Evolutionary conservation across 2,329 filamentous ascomycete species (phyloP), one percentile per base, ranked within the genome.

Genomic region (Exutisphaerella laricina): DNA sequence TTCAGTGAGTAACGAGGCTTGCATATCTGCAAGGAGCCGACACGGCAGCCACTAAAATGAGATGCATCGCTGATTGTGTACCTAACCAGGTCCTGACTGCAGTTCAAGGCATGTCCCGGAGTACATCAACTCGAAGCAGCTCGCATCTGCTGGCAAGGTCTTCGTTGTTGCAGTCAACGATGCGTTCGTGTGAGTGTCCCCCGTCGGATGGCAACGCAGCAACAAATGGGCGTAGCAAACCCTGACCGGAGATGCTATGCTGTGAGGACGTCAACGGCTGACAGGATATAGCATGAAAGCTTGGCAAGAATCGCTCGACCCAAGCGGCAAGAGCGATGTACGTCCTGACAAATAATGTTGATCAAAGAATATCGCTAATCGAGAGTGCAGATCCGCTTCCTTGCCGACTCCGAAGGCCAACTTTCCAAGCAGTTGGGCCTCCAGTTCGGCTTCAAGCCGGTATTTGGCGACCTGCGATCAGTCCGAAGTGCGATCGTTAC

Each of bases 151-250:
- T 21, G 89, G 88, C 36, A 75, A 84, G 59, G 85, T 95, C 33
- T 94, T 94, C 60, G 87, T 97, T 29, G 80, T 97, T 43, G 82
- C 85, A 12, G 89, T 96, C 62, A 97, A 97, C 64, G 90, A 97
- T 64, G 79, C 88, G 14, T 96, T 96, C 64, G 89, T 95, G 85
- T n/a, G n/a, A n/a, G n/a, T n/a, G n/a, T n/a, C n/a, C n/a, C n/a
- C n/a, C n/a, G n/a, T n/a, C n/a, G n/a, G n/a, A n/a, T n/a, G n/a
- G n/a, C n/a, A n/a, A n/a, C n/a, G n/a, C n/a, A n/a, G n/a, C n/a
- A n/a, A n/a, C n/a, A n/a, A n/a, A n/a, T n/a, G n/a, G n/a, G n/a
- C n/a, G n/a, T n/a, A n/a, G n/a, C n/a, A n/a, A n/a, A n/a, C n/a
- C n/a, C n/a, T n/a, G n/a, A n/a, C n/a, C n/a, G n/a, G 73, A 34